These are phyloP conservation scores for Taphrina deformans DNA, from an alignment of 1,139 yeast species.

Conservation along the genomic window DNA sequence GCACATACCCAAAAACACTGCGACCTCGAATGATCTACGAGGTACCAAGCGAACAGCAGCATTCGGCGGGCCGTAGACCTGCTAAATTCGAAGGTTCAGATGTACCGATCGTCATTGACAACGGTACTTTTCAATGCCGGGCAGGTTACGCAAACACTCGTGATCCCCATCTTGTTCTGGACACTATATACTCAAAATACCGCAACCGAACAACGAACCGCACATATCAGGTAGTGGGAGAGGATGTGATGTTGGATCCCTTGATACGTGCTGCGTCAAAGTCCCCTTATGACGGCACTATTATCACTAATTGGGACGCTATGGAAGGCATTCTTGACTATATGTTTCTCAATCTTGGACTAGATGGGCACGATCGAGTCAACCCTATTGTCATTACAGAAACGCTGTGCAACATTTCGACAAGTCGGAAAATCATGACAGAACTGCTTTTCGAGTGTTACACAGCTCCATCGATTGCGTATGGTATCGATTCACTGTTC, in stretches of 20 bases:
- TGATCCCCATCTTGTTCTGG: slow-evolving; percentile 66
- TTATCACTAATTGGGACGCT: slow-evolving; percentile 90
- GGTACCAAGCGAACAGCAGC: not conserved
- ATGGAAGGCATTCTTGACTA: slow-evolving; percentile 77
- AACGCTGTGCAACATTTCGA: slow-evolving; percentile 65
- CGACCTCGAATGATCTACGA: slow-evolving; percentile 4
- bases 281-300: slow-evolving; percentile 82
- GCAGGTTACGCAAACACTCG: slow-evolving; percentile 63
- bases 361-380: slow-evolving; percentile 59
- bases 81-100: slow-evolving; percentile 21
- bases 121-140: slow-evolving; percentile 45
- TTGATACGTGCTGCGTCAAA: slow-evolving; percentile 66
- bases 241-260: slow-evolving; percentile 73
- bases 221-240: slow-evolving; percentile 73
- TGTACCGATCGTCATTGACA: slow-evolving; percentile 36
- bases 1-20: no score
- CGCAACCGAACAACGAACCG: slow-evolving; percentile 72
- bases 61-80: not conserved
- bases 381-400: slow-evolving; percentile 86
- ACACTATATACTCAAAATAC: slow-evolving; percentile 68
- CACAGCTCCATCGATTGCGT: slow-evolving; percentile 66
- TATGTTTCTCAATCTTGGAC: slow-evolving; percentile 75
- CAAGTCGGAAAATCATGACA: slow-evolving; percentile 69
- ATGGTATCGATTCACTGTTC: slow-evolving; percentile 81
- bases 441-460: slow-evolving; percentile 83